Percentiles rank a stretch among this genome's conserved stretches.
These are phyloP conservation scores for Blastobotrys apis DNA, from an alignment of 1,139 yeast genomes.

Conservation along the genomic window DNA sequence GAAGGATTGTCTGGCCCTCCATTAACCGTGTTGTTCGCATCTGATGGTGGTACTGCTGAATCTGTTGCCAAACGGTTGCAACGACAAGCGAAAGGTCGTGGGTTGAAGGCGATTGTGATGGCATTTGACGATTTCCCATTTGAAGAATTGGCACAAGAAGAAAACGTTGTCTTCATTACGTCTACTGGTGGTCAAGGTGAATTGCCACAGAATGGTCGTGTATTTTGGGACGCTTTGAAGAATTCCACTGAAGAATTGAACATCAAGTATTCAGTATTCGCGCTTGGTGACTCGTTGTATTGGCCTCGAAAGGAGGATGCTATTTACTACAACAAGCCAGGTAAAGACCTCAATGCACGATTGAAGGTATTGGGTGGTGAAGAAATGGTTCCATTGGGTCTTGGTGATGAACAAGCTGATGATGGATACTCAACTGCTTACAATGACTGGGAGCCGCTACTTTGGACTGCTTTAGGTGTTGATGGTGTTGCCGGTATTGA, in stretches of 20 bases:
- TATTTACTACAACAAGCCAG: constrained; percentile 92
- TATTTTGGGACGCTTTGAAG: constrained; percentile 82
- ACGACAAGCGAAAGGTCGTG: constrained; percentile 81
- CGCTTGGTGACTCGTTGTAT: constrained; percentile 89
- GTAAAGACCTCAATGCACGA: constrained; percentile 63
- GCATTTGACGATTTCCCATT: constrained; percentile 83
- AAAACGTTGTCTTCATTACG: constrained; percentile 73
- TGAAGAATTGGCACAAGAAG: constrained; percentile 78
- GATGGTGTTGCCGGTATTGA: constrained; percentile 79
- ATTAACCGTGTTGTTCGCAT: constrained; percentile 81
- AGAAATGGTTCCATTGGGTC: constrained; percentile 68
- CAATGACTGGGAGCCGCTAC: constrained; percentile 74
- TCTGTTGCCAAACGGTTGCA: constrained; percentile 75
- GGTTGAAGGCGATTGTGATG: constrained; percentile 69
- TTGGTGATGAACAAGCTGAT: constrained; percentile 96
- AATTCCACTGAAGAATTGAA: constrained; percentile 63
- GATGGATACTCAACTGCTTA: constrained; percentile 92
- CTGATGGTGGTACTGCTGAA: constrained; percentile 95
- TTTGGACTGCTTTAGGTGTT: constrained; percentile 90
- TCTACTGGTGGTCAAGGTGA: constrained; percentile 99
- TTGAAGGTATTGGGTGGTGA: constrained; percentile 68
- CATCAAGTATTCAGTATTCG: constrained; percentile 72
- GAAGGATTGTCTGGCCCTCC: constrained; percentile 95
- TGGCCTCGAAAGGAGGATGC: constrained; percentile 98
- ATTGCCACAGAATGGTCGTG: constrained; percentile 91